Evolutionary conservation across 139 green algal species (phyloP).

Genomic region (Marvania coccoides): DNA sequence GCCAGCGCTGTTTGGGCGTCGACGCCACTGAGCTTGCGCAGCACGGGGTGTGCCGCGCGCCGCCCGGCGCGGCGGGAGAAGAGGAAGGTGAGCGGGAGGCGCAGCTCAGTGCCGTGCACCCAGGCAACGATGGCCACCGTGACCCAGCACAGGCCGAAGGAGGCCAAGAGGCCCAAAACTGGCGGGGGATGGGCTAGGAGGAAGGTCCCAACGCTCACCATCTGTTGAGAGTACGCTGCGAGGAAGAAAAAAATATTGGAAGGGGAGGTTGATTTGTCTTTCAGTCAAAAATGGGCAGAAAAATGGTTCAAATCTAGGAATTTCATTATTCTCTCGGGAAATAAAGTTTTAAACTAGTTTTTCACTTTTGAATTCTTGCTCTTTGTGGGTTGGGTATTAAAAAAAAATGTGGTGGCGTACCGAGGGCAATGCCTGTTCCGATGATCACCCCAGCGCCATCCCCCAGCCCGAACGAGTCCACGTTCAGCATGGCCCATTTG

Average conservation of each 20-base stretch:
- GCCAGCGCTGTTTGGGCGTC: not conserved
- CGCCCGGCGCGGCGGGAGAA: not conserved
- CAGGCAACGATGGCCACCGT: not conserved
- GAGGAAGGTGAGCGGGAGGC: slow-evolving; percentile 20
- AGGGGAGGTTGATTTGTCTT: not conserved
- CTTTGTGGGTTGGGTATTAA: not conserved
- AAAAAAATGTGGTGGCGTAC: not conserved
- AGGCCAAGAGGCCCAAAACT: not conserved
- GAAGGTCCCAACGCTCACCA: not conserved
- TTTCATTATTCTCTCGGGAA: not conserved
- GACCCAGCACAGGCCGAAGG: not conserved
- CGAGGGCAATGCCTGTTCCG: slow-evolving; percentile 1
- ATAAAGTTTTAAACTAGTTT: not conserved
- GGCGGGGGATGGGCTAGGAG: not conserved
- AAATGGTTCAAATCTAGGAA: not conserved
- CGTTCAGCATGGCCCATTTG: not conserved
- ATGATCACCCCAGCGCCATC: slow-evolving; percentile 17
- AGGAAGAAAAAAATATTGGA: not conserved
- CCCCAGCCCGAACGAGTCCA: not conserved
- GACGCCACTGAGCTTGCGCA: not conserved
- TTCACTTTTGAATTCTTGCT: not conserved
- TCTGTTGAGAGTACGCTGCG: not conserved
- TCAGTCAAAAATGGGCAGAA: too few relatives aligned
- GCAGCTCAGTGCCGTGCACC: slow-evolving; percentile 11
- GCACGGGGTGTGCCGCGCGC: not conserved